Evolutionary conservation across 2,329 filamentous ascomycete species (phyloP).

Genomic region (Verticillium nubilum): DNA sequence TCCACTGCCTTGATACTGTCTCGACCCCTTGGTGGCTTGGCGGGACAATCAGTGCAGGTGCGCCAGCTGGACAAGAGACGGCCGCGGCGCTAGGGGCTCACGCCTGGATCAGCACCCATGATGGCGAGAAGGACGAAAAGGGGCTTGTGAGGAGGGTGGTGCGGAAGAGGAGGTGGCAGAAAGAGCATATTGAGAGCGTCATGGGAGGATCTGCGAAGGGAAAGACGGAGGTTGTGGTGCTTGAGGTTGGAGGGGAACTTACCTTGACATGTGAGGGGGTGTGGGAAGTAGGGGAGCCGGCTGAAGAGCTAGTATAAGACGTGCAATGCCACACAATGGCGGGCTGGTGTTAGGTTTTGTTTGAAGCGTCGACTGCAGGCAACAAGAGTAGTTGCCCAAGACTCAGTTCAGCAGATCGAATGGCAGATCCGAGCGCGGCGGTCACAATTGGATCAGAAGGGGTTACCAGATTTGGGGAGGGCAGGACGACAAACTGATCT

Average conservation of each 20-base stretch:
- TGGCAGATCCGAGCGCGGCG: too few relatives aligned
- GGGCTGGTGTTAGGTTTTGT: too few relatives aligned
- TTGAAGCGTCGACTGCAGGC: too few relatives aligned
- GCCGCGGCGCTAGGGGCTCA: conserved; percentile 46
- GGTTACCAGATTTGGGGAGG: too few relatives aligned
- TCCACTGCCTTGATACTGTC: conserved; percentile 59
- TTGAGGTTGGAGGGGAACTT: conserved; percentile 37
- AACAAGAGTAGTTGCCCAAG: too few relatives aligned
- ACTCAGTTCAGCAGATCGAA: too few relatives aligned
- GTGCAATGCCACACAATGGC: too few relatives aligned
- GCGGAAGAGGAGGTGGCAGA: conserved; percentile 36
- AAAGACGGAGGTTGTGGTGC: conserved; percentile 33
- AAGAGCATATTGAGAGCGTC: conserved; percentile 37
- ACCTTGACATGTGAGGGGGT: conserved; percentile 33
- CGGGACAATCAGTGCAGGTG: conserved; percentile 28
- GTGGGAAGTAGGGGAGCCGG: conserved; percentile 12
- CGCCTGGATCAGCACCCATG: conserved; percentile 57
- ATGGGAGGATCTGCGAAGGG: conserved; percentile 15
- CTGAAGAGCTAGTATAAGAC: conserved; percentile 1
- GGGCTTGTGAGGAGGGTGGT: conserved; percentile 47
- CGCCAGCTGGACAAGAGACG: conserved; percentile 51
- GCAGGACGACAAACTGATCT: too few relatives aligned
- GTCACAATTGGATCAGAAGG: too few relatives aligned
- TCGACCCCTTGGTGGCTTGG: conserved; percentile 51
- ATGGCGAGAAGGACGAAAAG: conserved; percentile 51